These are phyloP conservation scores for Skeletonema costatum DNA, from an alignment of 108 stramenopile species.

Conservation along the genomic window DNA sequence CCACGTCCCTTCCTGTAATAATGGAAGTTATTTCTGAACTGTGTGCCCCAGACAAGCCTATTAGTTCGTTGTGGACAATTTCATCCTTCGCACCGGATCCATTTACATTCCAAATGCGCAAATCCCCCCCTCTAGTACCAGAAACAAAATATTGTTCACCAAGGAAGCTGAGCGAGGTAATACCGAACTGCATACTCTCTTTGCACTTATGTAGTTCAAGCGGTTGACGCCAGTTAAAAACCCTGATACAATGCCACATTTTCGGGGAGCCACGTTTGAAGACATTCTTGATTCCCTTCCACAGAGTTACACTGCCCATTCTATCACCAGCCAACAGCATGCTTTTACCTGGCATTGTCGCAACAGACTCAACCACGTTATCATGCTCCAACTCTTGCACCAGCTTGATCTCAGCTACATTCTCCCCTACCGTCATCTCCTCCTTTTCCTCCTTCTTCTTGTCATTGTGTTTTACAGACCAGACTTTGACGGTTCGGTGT, in stretches of 20 bases:
- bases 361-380: conserved; percentile 23
- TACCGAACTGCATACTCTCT: conserved; percentile 4
- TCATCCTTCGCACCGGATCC: conserved; percentile 7
- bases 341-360: conserved; percentile 16
- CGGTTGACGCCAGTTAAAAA: conserved; percentile 19
- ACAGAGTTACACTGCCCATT: conserved; percentile 33
- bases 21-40: conserved; percentile 19
- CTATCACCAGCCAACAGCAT: conserved; percentile 40
- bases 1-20: not conserved
- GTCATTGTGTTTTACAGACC: conserved; percentile 31
- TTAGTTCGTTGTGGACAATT: conserved; percentile 15
- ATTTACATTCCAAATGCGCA: conserved; percentile 31
- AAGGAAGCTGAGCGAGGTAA: conserved; percentile 28
- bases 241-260: conserved; percentile 28
- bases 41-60: conserved; percentile 35
- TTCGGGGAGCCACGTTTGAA: conserved; percentile 12
- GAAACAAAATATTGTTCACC: conserved; percentile 15
- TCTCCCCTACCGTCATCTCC: conserved; percentile 2
- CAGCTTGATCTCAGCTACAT: conserved; percentile 27
- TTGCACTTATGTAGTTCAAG: not conserved
- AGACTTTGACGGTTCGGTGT: conserved; percentile 29
- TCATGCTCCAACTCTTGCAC: conserved; percentile 32
- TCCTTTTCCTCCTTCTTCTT: not conserved
- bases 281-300: conserved; percentile 17
- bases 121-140: conserved; percentile 27